phyloP scores from a whole-genome alignment of 257 asterid species.

The Cinchona pubescens region DNA sequence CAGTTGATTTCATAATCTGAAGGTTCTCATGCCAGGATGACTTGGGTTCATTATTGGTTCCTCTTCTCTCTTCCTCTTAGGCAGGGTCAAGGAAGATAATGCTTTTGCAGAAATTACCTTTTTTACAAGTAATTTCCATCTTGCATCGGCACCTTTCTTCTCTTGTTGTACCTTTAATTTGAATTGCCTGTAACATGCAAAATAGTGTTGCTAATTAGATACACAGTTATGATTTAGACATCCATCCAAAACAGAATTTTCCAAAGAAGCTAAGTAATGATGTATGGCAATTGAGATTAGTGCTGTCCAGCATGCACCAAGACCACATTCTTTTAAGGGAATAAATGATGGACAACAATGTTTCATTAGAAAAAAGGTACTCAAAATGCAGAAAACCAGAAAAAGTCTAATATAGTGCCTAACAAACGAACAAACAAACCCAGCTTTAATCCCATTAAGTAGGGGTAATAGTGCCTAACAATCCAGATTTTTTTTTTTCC shows the following conservation, averaged over 20 bases:
- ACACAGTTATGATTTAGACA: background rate
- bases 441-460: too few relatives aligned
- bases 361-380: background rate
- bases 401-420: background rate
- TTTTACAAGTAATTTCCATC: conserved; percentile 65
- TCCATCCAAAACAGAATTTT: background rate
- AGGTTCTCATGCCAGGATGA: conserved; percentile 36
- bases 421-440: background rate
- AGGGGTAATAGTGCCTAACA: background rate
- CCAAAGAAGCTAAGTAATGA: too few relatives aligned
- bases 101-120: conserved; percentile 66
- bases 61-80: conserved; percentile 58
- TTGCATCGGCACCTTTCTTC: conserved; percentile 37
- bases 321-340: background rate
- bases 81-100: conserved; percentile 54
- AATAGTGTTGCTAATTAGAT: background rate
- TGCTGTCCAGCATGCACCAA: background rate
- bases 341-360: background rate
- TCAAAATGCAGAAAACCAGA: background rate
- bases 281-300: background rate
- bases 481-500: background rate
- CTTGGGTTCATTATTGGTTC: conserved; percentile 29
- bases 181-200: conserved; percentile 52
- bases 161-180: conserved; percentile 50
- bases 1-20: conserved; percentile 20